These are phyloP conservation scores for Capronia epimyces DNA, from an alignment of 2,329 filamentous ascomycete species.

Conservation along the genomic window DNA sequence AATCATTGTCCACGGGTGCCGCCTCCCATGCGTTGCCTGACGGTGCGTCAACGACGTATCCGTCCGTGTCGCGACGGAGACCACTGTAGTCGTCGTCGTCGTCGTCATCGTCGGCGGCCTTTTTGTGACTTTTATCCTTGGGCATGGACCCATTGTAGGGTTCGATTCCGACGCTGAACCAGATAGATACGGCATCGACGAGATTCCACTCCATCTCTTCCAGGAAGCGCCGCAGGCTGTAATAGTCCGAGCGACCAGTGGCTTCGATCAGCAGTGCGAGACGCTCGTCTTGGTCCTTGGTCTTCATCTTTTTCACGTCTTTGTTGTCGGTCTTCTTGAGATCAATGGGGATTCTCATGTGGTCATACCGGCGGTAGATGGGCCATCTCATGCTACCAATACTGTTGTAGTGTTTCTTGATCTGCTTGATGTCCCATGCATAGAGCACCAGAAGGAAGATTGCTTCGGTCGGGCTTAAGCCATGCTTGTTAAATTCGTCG, in stretches of 20 bases:
- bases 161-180: slow-evolving; percentile 3
- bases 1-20: not conserved
- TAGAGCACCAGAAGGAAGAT: slow-evolving; percentile 10
- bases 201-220: slow-evolving; percentile 12
- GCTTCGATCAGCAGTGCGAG: slow-evolving; percentile 19
- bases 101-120: too few species aligned
- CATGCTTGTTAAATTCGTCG: too few species aligned
- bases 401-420: not conserved
- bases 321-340: not conserved
- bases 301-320: not conserved
- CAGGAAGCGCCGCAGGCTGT: slow-evolving; percentile 4
- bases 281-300: slow-evolving; percentile 15
- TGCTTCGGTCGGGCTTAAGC: slow-evolving; percentile 9
- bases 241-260: slow-evolving; percentile 19
- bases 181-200: slow-evolving; percentile 9
- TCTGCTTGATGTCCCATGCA: slow-evolving; percentile 3
- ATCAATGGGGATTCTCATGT: slow-evolving; percentile 4
- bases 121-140: too few species aligned
- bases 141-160: too few species aligned
- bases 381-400: not conserved
- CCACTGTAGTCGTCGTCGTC: too few species aligned
- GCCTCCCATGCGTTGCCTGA: not conserved
- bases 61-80: too few species aligned
- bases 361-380: slow-evolving; percentile 2
- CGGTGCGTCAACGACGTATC: not conserved